Evolutionary conservation across 108 stramenopile species (phyloP).

Genomic region (Cyclostephanos invisitatus): DNA sequence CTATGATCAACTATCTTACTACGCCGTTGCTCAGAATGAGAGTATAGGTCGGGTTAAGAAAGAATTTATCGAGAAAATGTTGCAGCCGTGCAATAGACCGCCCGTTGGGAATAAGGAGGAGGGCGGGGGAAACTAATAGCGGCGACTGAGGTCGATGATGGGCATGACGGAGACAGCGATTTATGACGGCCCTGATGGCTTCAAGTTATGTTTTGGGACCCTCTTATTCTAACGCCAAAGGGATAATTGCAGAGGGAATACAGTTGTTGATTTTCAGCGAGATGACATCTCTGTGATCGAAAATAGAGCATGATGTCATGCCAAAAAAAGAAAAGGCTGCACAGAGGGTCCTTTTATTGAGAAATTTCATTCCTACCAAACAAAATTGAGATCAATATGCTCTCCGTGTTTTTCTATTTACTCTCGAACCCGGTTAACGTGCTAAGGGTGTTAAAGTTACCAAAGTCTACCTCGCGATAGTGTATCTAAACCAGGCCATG

Average conservation of each 20-base stretch:
- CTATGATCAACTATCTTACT: slow-evolving; percentile 93
- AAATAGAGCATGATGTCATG: background rate
- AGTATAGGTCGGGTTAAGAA: slow-evolving; percentile 86
- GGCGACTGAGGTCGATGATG: background rate
- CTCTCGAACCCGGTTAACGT: no score
- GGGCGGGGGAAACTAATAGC: slow-evolving; percentile 36
- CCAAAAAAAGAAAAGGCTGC: no score
- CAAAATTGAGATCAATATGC: background rate
- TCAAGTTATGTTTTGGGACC: background rate
- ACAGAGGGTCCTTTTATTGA: background rate
- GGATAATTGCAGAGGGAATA: background rate
- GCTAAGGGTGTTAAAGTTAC: slow-evolving; percentile 12
- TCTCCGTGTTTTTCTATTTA: no score
- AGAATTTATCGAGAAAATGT: slow-evolving; percentile 90
- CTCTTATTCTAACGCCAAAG: background rate
- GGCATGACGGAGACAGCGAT: background rate
- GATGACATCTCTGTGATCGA: no score
- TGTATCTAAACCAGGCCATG: slow-evolving; percentile 70
- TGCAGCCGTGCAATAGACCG: slow-evolving; percentile 75
- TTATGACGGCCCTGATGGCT: background rate
- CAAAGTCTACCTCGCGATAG: slow-evolving; percentile 45
- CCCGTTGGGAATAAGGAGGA: slow-evolving; percentile 46
- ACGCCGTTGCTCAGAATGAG: slow-evolving; percentile 97
- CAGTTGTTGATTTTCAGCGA: background rate
- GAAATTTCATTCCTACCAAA: background rate